These are phyloP conservation scores for Neurospora tetrasperma DNA, from an alignment of 495 filamentous ascomycete species.

Conservation along the genomic window DNA sequence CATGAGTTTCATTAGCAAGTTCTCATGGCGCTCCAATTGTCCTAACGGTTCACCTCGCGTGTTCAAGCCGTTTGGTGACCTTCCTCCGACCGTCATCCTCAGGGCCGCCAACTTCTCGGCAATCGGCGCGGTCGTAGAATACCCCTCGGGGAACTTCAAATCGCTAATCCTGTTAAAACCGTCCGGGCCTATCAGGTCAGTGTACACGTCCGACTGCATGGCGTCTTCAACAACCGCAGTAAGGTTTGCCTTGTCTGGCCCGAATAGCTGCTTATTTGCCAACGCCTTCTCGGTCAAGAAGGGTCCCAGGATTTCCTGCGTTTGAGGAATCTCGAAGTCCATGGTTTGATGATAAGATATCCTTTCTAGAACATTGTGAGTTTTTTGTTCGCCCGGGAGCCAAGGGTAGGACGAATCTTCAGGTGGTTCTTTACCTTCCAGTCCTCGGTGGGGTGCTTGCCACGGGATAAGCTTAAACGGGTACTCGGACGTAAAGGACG, in stretches of 20 bases:
- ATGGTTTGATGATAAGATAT: conserved; percentile 34
- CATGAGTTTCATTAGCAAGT: conserved; percentile 39
- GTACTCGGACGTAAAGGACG: conserved; percentile 41
- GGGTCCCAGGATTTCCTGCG: conserved; percentile 32
- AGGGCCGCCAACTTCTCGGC: conserved; percentile 31
- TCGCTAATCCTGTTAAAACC: background rate
- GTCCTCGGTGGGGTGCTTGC: conserved; percentile 33
- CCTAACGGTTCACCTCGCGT: conserved; percentile 18
- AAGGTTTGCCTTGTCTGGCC: conserved; percentile 25
- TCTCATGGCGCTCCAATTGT: conserved; percentile 35
- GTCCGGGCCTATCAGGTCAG: background rate
- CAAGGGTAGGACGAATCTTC: conserved; percentile 2
- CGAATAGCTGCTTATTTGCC: conserved; percentile 35
- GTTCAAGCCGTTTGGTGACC: background rate
- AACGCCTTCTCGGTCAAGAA: conserved; percentile 33
- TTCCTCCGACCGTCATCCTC: conserved; percentile 21
- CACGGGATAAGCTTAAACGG: conserved; percentile 39
- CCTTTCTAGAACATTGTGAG: conserved; percentile 21
- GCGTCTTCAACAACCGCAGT: conserved; percentile 24
- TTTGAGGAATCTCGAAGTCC: conserved; percentile 34
- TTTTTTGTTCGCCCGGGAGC: background rate
- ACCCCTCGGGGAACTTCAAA: conserved; percentile 15
- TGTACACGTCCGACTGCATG: conserved; percentile 8
- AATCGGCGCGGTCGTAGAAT: conserved; percentile 11
- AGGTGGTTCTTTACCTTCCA: conserved; percentile 27